Percentiles rank a stretch among this genome's conserved stretches.
phyloP scores from a whole-genome alignment of 2,329 filamentous ascomycete genomes.

The Stemphylium beticola region DNA sequence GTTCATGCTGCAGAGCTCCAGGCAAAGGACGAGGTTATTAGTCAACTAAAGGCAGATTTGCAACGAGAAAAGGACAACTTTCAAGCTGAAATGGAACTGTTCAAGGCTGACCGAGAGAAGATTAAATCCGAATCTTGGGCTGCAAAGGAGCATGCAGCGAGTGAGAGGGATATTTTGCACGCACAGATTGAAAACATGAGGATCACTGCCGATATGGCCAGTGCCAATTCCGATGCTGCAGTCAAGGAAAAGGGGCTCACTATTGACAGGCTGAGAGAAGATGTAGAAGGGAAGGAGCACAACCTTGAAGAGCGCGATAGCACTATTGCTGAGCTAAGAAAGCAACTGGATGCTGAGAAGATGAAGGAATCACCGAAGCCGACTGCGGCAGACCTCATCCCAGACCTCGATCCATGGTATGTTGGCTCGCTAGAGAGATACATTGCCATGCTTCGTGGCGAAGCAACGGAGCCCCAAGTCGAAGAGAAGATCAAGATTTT shows the following conservation, averaged over 20 bases:
- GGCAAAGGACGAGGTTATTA: slow-evolving; percentile 37
- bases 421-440: slow-evolving; percentile 62
- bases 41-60: slow-evolving; percentile 28
- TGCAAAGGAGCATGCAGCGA: slow-evolving; percentile 23
- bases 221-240: slow-evolving; percentile 26
- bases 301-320: slow-evolving; percentile 11
- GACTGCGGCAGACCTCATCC: slow-evolving; percentile 50
- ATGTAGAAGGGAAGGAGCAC: slow-evolving; percentile 37
- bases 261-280: slow-evolving; percentile 43
- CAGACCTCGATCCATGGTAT: slow-evolving; percentile 64
- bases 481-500: slow-evolving; percentile 62
- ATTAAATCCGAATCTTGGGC: slow-evolving; percentile 26
- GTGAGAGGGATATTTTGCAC: slow-evolving; percentile 23
- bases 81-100: slow-evolving; percentile 10
- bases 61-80: slow-evolving; percentile 25
- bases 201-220: slow-evolving; percentile 27
- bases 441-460: slow-evolving; percentile 61
- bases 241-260: slow-evolving; percentile 37
- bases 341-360: slow-evolving; percentile 31
- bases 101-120: slow-evolving; percentile 19
- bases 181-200: slow-evolving; percentile 31
- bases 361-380: slow-evolving; percentile 28
- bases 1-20: slow-evolving; percentile 34
- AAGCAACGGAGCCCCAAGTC: slow-evolving; percentile 54
- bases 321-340: slow-evolving; percentile 6